Evolutionary conservation across 2,329 filamentous ascomycete genomes (phyloP), one percentile per base, ranked within the genome.

Genomic region (Ophiostoma novo-ulmi): DNA sequence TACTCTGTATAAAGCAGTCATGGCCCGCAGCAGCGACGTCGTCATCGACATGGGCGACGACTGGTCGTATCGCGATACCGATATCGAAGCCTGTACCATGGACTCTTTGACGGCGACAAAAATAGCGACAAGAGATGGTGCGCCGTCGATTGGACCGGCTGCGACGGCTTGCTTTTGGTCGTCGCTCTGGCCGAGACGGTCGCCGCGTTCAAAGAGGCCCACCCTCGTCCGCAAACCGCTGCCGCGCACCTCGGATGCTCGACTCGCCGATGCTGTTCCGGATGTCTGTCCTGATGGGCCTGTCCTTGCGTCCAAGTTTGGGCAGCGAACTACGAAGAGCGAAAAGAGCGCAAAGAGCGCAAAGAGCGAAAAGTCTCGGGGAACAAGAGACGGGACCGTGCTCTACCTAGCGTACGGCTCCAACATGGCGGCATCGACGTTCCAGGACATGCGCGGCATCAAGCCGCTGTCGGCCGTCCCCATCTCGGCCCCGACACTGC

Each of bases 401-500:
- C 85, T 94, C 69, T 94, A 94, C 78, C 87, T 94, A 31, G 94
- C 94, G 13, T 98, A 97, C 78, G 95, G 94, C 75, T 97, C 93
- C 69, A 98, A 98, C 78, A 86, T 98, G 73, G 88, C 85, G 72
- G 87, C 89, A 17, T 82, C 92, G 78, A 96, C 91, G 0, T 97
- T 98, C 79, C 85, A 89, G 67, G 91, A 91, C 71, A 82, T 80
- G 72, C 89, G 94, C 69, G 90, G 90, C 72, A 94, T 98, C 80
- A 87, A 86, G 36, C 95, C 95, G 0, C 76, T 98, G 17, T 93
- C 92, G 55, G 87, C 91, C 73, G 81, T 94, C 77, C 93, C 93
- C 76, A 94, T 97, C 8, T 86, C 90, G 5, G 92, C 93, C 1
- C 95, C 95, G 0, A 85, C 87, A 5, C 83, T 98, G 67, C 84